Evolutionary conservation across 2,329 filamentous ascomycete species (phyloP), one percentile per base, ranked within the genome.

Genomic region (Malbranchea zuffiana): DNA sequence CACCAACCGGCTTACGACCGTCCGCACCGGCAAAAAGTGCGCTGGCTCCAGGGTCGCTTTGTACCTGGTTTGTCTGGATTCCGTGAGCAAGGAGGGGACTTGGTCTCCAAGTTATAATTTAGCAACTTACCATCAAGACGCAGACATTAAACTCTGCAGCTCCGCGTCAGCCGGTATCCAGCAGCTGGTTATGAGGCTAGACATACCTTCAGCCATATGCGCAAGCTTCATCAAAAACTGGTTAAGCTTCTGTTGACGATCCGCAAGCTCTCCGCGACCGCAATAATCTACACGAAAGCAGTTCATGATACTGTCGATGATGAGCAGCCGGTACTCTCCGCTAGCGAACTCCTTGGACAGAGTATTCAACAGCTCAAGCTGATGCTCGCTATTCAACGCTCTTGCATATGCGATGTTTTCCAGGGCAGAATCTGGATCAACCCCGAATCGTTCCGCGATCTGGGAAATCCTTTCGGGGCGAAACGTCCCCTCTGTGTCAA

Each of bases 301-400:
- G 31, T 77, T 74, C 71, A 80, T 79, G 50, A 81, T 77, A 49
- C 75, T 80, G 57, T 82, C 78, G 49, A 82, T 72, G 45, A 82
- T 68, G 34, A 82, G 63, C 35, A 82, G 67, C 18, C 76, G 71
- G 49, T 76, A 82, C 46, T 78, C 71, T 27, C 76, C 75, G 6
- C 65, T 67, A 8, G 71, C 68, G 50, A 82, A 80, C 42, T 71
- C 71, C 42, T 69, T 68, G 26, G 72, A 66, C 7, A 81, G 65
- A 11, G 66, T 68, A 53, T 78, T 75, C 20, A 81, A 62, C 12
- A 78, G 55, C 44, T 81, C 77, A 45, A 75, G 63, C 54, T 78
- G 75, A 47, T 77, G 68, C 54, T 82, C 77, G 37, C 74, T 79
- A 49, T 82, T 81, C 39, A 74, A 59, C 4, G 74, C 74, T 34